Evolutionary conservation across 345 rosid genomes (phyloP), one percentile per base, ranked within the genome.

Genomic region (Murraya koenigii): DNA sequence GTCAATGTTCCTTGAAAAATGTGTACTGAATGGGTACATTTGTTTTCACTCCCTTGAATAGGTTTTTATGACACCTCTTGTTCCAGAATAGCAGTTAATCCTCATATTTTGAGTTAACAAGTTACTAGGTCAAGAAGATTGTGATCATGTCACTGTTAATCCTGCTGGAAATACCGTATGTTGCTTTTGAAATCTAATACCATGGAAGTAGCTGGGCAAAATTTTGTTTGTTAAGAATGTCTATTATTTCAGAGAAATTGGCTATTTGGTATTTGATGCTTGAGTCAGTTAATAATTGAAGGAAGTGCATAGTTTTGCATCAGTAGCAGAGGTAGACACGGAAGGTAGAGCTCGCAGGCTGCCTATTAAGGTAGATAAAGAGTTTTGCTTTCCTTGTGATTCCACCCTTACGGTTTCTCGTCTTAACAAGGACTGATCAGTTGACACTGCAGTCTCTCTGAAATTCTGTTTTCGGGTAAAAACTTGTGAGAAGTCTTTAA

Each of bases 331-430:
- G 80, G 92, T 92, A 38, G 89, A 85, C 84, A 81, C 56, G 68
- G 90, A 85, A 73, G 98, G 97, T 64, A 90, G 86, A 86, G 90
- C 91, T 86, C 84, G 69, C 65, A 81, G 84, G 84, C 77, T 93
- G 76, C 98, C 84, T 73, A 79, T 93, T 67, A 92, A 82, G 86
- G 85, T 90, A 69, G 85, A 82, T 26, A 90, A 85, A 85, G 90
- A 92, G 65, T 81, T 93, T 79, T 89, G 94, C 83, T 88, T 90
- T 87, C 98, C 97, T 10, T 93, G 98, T 10, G 93, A 90, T 79
- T 92, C 98, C 63, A 89, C 92, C 61, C 93, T 92, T 73, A 92
- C 90, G 95, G 84, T 89, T 85, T 90, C 92, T 85, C 89, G 90
- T 84, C 88, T 88, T 75, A 81, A 71, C 20, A 83, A 81, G 69